Base-by-base conservation (phyloP, 2,329 filamentous ascomycete genomes). In the Rhinocladiella similis region DNA sequence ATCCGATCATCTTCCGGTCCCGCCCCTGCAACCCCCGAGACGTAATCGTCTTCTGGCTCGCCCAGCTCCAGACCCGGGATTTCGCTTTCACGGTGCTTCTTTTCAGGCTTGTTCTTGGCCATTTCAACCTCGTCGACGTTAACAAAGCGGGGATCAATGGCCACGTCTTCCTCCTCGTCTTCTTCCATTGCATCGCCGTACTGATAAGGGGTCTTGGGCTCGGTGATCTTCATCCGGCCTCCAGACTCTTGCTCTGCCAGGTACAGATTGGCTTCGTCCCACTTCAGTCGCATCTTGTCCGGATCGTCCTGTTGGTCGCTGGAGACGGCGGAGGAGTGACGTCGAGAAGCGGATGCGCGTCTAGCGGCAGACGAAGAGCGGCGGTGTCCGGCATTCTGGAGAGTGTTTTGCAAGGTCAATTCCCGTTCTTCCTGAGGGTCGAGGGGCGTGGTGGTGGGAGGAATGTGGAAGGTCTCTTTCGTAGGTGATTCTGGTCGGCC, bases 251-350 rank as follows among this genome's bases (percentile, higher is more conserved):
- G 93, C 77, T 99, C 94, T 6, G 94, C 94, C 51, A 99, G 83
- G 75, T 97, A 99, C 29, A 99, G 83, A 70, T 99, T 99, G 45
- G 90, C 94, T 78, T 99, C 94, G 73, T 99, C 94, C 94, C 94
- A 99, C 77, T 97, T 96, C 65, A 99, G 81, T 61, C 91, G 87
- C 61, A 89, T 88, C 56, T 83, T 86, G 55, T 79, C 80, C 47
- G 85, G 81, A 49, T 84, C 82, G 16, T 78, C 72, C 41, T 82
- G 78, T 45, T 77, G 73, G 33, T 78, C 76, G 69, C 73, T 71
- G 56, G 66, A 74, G 59, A 75, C 75, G 57, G 73, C 75, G 59
- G 73, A 73, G 1, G 89, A 92, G 63, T 87, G 87, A 49, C 90
- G 87, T 53, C 91, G 88, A n/a, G 86, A 88, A 3, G 69, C 61